phyloP scores from a whole-genome alignment of 2,329 filamentous ascomycete species.

The Paramyrothecium sp. region DNA sequence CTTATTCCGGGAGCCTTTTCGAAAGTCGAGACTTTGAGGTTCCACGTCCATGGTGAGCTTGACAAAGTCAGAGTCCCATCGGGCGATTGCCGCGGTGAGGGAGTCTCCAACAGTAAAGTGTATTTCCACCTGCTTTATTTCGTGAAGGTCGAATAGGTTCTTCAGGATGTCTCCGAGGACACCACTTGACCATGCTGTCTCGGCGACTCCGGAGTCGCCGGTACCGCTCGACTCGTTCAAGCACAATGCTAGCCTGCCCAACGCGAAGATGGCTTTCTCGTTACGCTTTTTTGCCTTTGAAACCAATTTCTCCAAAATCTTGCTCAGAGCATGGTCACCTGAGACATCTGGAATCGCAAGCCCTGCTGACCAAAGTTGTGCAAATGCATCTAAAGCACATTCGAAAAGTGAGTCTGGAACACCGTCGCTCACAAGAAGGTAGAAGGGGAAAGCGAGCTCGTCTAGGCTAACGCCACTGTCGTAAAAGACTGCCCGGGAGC shows the following conservation, averaged over 20 bases:
- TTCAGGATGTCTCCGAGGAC: constrained; percentile 57
- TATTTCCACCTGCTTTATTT: constrained; percentile 80
- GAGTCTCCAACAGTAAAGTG: constrained; percentile 92
- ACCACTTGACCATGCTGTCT: constrained; percentile 31
- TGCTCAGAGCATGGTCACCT: constrained; percentile 27
- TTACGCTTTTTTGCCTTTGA: constrained; percentile 75
- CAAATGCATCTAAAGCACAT: constrained; percentile 40
- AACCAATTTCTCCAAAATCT: constrained; percentile 62
- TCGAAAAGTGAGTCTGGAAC: constrained; percentile 37
- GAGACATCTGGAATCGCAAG: constrained; percentile 32
- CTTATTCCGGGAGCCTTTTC: constrained; percentile 35
- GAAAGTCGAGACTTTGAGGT: constrained; percentile 32
- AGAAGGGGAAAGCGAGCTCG: constrained; percentile 24
- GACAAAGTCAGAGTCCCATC: constrained; percentile 82
- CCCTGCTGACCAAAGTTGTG: constrained; percentile 46
- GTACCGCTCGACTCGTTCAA: constrained; percentile 36
- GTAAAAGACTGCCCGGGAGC: constrained; percentile 45
- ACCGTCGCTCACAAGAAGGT: constrained; percentile 27
- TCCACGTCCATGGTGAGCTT: constrained; percentile 76
- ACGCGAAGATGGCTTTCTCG: constrained; percentile 75
- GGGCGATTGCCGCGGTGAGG: constrained; percentile 70
- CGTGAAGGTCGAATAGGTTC: constrained; percentile 73
- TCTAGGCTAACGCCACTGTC: constrained; percentile 22
- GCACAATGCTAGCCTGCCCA: constrained; percentile 74
- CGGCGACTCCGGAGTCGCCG: constrained; percentile 1